Conservation (phyloP, 2,329 filamentous ascomycete genomes). For the Elsinoe australis region DNA sequence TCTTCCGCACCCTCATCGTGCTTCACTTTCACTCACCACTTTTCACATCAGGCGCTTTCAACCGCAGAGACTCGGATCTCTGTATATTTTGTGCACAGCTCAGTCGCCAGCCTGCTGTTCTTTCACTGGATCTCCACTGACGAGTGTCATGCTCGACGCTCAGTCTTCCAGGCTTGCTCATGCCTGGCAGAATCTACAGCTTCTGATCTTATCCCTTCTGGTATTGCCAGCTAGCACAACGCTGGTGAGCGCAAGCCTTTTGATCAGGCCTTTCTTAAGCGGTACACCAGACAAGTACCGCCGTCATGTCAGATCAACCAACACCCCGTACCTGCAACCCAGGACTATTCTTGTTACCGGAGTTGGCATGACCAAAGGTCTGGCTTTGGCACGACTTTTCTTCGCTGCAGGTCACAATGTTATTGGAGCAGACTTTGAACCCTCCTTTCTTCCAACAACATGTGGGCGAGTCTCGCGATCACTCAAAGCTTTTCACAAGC, state of each 20-base stretch:
- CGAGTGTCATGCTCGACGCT: constrained; percentile 29
- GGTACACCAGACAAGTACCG: constrained; percentile 22
- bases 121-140: constrained; percentile 1
- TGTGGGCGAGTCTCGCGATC: constrained; percentile 53
- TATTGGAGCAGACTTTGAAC: constrained; percentile 60
- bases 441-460: constrained; percentile 29
- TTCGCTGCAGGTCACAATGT: constrained; percentile 59
- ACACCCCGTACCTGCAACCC: constrained; percentile 34
- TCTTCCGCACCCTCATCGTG: too few species aligned
- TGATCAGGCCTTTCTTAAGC: constrained; percentile 20
- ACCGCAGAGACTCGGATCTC: constrained; percentile 2
- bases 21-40: constrained; percentile 23
- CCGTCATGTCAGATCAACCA: constrained; percentile 23
- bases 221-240: constrained; percentile 46
- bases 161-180: constrained; percentile 34
- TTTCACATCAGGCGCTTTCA: constrained; percentile 1
- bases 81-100: too few species aligned
- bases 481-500: constrained; percentile 49
- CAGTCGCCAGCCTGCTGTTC: too few species aligned
- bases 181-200: constrained; percentile 41
- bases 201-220: constrained; percentile 39
- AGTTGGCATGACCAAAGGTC: constrained; percentile 63
- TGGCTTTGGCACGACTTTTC: constrained; percentile 59
- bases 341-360: constrained; percentile 63
- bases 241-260: constrained; percentile 34